These are phyloP conservation scores for Cercophora sp. DNA, from an alignment of 495 filamentous ascomycete species.

Conservation along the genomic window DNA sequence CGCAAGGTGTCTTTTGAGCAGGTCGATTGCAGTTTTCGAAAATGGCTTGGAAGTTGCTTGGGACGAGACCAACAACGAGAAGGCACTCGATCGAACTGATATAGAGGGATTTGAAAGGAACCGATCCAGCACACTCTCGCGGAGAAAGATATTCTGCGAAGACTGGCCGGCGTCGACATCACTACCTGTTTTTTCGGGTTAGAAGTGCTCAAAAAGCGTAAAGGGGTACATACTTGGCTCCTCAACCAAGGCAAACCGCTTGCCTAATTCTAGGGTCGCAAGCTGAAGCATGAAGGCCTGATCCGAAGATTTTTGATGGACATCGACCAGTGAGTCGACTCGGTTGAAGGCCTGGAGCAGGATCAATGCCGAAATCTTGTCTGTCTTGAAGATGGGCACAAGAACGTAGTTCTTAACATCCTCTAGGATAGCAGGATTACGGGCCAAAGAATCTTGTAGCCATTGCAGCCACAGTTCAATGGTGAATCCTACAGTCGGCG, in stretches of 20 bases:
- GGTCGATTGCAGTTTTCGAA: conserved; percentile 50
- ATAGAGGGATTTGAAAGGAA: conserved; percentile 61
- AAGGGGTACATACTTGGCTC: conserved; percentile 58
- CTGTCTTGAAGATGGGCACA: conserved; percentile 61
- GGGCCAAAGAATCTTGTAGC: conserved; percentile 42
- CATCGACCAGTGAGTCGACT: conserved; percentile 36
- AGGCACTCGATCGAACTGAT: conserved; percentile 64
- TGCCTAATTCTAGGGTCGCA: conserved; percentile 69
- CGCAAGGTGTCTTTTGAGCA: conserved; percentile 58
- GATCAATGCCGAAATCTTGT: conserved; percentile 45
- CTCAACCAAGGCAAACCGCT: conserved; percentile 70
- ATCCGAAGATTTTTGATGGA: conserved; percentile 44
- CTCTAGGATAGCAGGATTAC: conserved; percentile 54
- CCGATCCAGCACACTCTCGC: conserved; percentile 38
- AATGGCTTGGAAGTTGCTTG: conserved; percentile 68
- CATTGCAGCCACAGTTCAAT: conserved; percentile 46
- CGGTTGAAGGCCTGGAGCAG: conserved; percentile 52
- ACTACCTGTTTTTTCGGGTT: conserved; percentile 12
- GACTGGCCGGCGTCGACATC: conserved; percentile 5
- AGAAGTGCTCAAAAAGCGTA: background rate
- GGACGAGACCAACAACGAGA: conserved; percentile 70
- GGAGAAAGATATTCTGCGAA: conserved; percentile 32
- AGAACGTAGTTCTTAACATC: conserved; percentile 71
- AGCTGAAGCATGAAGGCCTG: conserved; percentile 57
- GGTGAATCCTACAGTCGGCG: conserved; percentile 26